Percentiles rank a stretch among this genome's conserved stretches.
Conservation (phyloP, 768 basidiomycete genomes). For the Mycena chlorophos region DNA sequence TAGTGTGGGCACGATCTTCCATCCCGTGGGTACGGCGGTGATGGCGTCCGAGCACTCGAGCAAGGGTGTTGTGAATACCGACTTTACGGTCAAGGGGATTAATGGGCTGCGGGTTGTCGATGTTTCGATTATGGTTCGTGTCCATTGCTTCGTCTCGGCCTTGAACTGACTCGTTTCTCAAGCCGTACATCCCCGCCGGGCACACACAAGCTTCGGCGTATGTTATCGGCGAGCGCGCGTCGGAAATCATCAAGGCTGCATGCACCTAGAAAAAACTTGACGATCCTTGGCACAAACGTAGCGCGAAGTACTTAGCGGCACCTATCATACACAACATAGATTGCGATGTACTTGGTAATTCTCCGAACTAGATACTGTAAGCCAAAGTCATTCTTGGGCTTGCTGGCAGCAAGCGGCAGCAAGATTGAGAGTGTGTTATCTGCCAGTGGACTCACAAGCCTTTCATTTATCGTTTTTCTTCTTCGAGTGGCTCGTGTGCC, state of each 20-base stretch:
- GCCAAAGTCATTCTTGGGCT: too few species aligned
- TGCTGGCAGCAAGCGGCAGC: too few species aligned
- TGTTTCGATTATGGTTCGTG: conserved; percentile 32
- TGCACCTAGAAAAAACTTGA: neutral
- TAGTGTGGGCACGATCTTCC: conserved; percentile 26
- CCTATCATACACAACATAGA: too few species aligned
- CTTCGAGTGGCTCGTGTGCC: too few species aligned
- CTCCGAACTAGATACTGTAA: too few species aligned
- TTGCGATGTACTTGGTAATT: too few species aligned
- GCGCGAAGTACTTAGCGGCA: neutral
- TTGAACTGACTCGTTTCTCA: too few species aligned
- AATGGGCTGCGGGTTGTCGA: conserved; percentile 37
- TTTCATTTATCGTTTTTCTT: too few species aligned
- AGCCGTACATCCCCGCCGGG: conserved; percentile 24
- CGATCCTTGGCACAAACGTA: neutral
- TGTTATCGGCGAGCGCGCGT: conserved; percentile 26
- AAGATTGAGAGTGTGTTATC: too few species aligned
- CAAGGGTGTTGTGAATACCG: conserved; percentile 31
- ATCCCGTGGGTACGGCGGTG: conserved; percentile 31
- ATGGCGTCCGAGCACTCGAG: conserved; percentile 29
- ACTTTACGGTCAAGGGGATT: conserved; percentile 36
- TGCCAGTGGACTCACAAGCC: too few species aligned
- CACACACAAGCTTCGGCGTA: conserved; percentile 24
- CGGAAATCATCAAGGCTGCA: conserved; percentile 25
- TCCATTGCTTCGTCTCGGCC: neutral